Conservation (phyloP, 352 stramenopile species). For the Pilasporangium apinafurcum region DNA sequence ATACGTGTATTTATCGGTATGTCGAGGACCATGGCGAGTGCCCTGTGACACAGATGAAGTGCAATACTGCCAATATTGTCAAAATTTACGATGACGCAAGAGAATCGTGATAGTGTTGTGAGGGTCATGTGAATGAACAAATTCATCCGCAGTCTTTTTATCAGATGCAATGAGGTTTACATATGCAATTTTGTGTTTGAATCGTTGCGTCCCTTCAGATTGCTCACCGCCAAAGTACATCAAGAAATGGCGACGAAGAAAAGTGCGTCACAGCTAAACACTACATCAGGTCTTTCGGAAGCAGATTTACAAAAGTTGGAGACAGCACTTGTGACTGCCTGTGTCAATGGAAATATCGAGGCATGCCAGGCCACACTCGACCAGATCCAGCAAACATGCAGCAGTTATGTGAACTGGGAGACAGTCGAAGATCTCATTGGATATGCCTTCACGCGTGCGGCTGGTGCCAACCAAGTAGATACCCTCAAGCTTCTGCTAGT, state of each 20-base stretch:
- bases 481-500: conserved; percentile 6
- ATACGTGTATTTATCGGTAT: conserved; percentile 72
- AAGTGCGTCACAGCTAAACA: too few species aligned
- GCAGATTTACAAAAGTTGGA: conserved; percentile 4
- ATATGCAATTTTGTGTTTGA: too few species aligned
- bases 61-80: conserved; percentile 44
- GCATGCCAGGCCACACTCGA: not conserved
- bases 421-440: conserved; percentile 13
- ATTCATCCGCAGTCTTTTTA: not conserved
- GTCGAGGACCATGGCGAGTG: conserved; percentile 65
- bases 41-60: conserved; percentile 75
- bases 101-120: conserved; percentile 5
- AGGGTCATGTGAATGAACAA: too few species aligned
- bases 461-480: conserved; percentile 3
- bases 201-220: too few species aligned
- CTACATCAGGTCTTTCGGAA: too few species aligned
- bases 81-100: conserved; percentile 82
- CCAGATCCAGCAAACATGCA: conserved; percentile 1
- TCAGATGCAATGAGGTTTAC: too few species aligned
- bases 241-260: too few species aligned
- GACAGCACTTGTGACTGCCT: not conserved
- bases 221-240: too few species aligned
- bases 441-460: conserved; percentile 10
- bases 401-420: not conserved
- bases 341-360: conserved; percentile 4